A percentile compares a stretch with the other conserved stretches of the same genome.
Conservation (phyloP, 768 basidiomycete genomes). For the Xerocomus brunneocitrinus region DNA sequence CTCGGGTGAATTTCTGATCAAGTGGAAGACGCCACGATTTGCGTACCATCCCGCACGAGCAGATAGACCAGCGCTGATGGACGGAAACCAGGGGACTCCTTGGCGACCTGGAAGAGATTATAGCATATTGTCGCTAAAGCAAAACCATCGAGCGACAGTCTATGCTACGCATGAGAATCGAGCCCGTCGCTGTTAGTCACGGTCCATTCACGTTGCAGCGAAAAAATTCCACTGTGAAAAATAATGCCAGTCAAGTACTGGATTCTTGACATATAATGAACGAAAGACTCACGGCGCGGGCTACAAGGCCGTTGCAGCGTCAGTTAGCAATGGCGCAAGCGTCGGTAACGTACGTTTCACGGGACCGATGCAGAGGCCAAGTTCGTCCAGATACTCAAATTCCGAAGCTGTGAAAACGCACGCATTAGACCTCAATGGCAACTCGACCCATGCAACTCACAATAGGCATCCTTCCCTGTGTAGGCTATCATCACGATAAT, state of each 20-base stretch:
- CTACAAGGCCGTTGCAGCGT: neutral
- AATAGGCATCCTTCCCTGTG: neutral
- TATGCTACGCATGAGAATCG: neutral
- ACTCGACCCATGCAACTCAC: neutral
- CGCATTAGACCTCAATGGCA: neutral
- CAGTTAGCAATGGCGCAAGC: neutral
- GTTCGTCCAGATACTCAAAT: neutral
- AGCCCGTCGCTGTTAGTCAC: neutral
- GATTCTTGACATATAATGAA: neutral
- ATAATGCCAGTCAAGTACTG: neutral
- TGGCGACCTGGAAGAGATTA: neutral
- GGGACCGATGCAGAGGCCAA: neutral
- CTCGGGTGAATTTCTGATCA: too few relatives aligned
- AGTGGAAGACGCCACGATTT: too few relatives aligned
- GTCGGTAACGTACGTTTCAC: neutral
- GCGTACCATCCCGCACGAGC: too few relatives aligned
- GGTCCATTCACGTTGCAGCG: neutral
- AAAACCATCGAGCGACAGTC: neutral
- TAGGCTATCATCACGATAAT: neutral
- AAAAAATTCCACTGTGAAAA: neutral
- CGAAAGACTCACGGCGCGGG: neutral
- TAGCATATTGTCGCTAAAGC: neutral
- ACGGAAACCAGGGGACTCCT: too few relatives aligned
- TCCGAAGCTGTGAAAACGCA: neutral
- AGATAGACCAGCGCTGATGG: too few relatives aligned